These are phyloP conservation scores for Penicillium sp. DNA, from an alignment of 2,329 filamentous ascomycete species.

Conservation along the genomic window DNA sequence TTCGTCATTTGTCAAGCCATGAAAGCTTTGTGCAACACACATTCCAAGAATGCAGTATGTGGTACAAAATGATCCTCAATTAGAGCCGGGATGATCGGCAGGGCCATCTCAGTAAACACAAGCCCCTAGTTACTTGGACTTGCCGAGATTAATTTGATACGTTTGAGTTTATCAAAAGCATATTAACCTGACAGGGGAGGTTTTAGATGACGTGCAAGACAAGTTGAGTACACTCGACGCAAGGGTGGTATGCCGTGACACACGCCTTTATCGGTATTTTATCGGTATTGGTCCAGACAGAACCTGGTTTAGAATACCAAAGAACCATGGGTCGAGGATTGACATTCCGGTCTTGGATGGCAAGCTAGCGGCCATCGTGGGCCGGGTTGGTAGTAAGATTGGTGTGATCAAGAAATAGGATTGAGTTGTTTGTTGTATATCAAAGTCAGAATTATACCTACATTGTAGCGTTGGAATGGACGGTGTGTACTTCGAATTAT, in stretches of 20 bases:
- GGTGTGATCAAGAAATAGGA: slow-evolving; percentile 6
- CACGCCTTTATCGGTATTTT: slow-evolving; percentile 2
- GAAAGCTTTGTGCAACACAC: slow-evolving; percentile 1
- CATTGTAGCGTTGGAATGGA: background rate
- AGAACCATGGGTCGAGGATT: slow-evolving; percentile 24
- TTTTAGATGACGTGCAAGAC: slow-evolving; percentile 18
- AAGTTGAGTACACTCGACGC: slow-evolving; percentile 10
- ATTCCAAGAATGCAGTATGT: background rate
- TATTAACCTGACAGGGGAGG: slow-evolving; percentile 7
- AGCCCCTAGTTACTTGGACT: background rate
- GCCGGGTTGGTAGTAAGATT: slow-evolving; percentile 10
- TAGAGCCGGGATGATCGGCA: slow-evolving; percentile 10
- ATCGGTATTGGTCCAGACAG: background rate
- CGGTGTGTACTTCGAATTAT: background rate
- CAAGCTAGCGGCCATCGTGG: slow-evolving; percentile 22
- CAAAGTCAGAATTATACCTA: background rate
- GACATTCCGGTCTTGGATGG: slow-evolving; percentile 24
- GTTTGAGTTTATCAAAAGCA: background rate
- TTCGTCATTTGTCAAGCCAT: too few species aligned
- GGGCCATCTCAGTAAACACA: slow-evolving; percentile 3
- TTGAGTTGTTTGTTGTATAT: background rate
- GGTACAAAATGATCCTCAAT: background rate
- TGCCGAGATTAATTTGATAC: background rate
- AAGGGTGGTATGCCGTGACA: slow-evolving; percentile 14
- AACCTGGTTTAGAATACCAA: background rate